phyloP scores from a whole-genome alignment of 371 early-diverging fungal species.

The Zancudomyces culisetae region DNA sequence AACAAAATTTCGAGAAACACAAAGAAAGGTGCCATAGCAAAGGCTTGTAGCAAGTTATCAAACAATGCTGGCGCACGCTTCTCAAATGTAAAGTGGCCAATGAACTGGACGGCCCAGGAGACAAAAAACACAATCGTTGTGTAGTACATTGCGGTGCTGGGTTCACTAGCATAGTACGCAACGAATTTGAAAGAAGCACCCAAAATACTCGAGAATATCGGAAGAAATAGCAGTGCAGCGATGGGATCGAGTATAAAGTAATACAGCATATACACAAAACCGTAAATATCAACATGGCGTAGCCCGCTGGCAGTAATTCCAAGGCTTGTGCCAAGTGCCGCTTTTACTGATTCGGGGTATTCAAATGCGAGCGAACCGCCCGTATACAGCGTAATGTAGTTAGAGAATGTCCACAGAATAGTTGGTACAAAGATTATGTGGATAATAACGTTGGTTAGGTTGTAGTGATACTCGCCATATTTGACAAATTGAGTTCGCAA shows the following conservation, averaged over 20 bases:
- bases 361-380: conserved; percentile 31
- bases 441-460: conserved; percentile 54
- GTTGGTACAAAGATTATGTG: conserved; percentile 83
- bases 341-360: too few species aligned
- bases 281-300: conserved; percentile 35
- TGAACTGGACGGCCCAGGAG: conserved; percentile 74
- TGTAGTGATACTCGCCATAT: conserved; percentile 64
- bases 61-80: conserved; percentile 74
- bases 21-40: conserved; percentile 87
- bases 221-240: conserved; percentile 39
- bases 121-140: conserved; percentile 30
- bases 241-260: conserved; percentile 61
- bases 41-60: conserved; percentile 61
- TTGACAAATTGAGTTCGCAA: conserved; percentile 51
- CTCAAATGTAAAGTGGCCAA: conserved; percentile 72
- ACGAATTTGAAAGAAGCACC: conserved; percentile 37
- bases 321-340: not conserved
- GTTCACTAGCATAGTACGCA: conserved; percentile 26
- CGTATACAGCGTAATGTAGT: conserved; percentile 32
- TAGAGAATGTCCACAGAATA: conserved; percentile 64
- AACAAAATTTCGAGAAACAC: conserved; percentile 82
- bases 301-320: not conserved
- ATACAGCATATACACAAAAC: conserved; percentile 39
- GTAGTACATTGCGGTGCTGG: conserved; percentile 28
- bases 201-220: conserved; percentile 35